Percentiles rank a stretch among this genome's conserved stretches.
Conservation (phyloP, 176 grass and related monocot genomes). For the Rhipidocladum racemiflorum region DNA sequence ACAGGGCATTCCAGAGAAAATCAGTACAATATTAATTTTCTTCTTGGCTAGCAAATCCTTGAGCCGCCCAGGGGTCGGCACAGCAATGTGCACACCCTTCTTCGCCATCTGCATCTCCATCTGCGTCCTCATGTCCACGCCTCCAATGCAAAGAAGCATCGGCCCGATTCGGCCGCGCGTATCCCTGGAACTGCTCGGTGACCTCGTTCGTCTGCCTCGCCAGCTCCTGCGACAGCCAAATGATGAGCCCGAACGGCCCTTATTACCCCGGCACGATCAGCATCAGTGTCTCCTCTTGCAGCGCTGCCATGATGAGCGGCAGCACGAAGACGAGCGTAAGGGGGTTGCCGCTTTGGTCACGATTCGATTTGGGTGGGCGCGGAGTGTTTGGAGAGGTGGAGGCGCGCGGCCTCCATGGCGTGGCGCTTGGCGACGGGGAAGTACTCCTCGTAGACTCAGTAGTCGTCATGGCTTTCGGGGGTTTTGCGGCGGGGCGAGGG, state of each 20-base stretch:
- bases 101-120: conserved; percentile 76
- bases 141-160: conserved; percentile 71
- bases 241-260: conserved; percentile 76
- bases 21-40: conserved; percentile 69
- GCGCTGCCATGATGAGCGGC: conserved; percentile 66
- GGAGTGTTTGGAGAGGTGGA: conserved; percentile 15
- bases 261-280: conserved; percentile 67
- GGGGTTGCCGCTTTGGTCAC: background rate
- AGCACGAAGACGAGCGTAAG: conserved; percentile 72
- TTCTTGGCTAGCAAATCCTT: conserved; percentile 95
- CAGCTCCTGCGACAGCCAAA: conserved; percentile 81
- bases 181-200: conserved; percentile 68
- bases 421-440: conserved; percentile 51
- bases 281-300: conserved; percentile 85
- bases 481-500: background rate
- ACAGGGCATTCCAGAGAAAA: background rate
- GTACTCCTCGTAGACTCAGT: conserved; percentile 52
- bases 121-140: conserved; percentile 72
- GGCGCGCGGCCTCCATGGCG: conserved; percentile 42
- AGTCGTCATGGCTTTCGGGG: conserved; percentile 23
- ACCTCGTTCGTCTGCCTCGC: conserved; percentile 84
- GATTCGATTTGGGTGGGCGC: background rate
- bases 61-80: conserved; percentile 76
- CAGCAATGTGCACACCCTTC: conserved; percentile 87
- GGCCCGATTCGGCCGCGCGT: conserved; percentile 45